Conservation (phyloP, 768 basidiomycete genomes). For the Xerocomus spinulosus region DNA sequence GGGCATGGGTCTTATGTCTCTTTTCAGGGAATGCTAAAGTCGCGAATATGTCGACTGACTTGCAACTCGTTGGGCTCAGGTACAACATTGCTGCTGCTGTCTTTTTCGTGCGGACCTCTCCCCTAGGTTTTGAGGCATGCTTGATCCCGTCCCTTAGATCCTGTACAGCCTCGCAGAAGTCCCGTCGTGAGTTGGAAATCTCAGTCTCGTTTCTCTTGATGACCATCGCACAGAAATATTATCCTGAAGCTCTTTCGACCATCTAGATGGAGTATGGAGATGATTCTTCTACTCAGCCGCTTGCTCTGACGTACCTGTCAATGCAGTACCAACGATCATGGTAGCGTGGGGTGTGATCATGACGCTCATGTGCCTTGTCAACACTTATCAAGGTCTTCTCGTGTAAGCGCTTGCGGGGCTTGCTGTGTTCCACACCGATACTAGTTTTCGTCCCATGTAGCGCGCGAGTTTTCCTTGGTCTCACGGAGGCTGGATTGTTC, state of each 20-base stretch:
- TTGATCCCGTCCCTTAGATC: conserved; percentile 17
- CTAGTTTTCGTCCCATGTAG: conserved; percentile 14
- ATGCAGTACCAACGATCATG: conserved; percentile 39
- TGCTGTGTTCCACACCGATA: not conserved
- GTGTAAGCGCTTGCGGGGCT: conserved; percentile 22
- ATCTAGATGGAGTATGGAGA: conserved; percentile 34
- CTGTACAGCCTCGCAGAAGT: conserved; percentile 37
- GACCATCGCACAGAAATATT: conserved; percentile 31
- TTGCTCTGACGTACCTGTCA: conserved; percentile 6
- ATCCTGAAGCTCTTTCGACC: conserved; percentile 33
- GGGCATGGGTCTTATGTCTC: not conserved
- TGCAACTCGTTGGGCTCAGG: conserved; percentile 30
- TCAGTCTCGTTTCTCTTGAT: not conserved
- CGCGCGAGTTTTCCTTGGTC: conserved; percentile 41
- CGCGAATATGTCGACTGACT: conserved; percentile 40
- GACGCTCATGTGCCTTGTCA: conserved; percentile 37
- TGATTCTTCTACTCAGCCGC: not conserved
- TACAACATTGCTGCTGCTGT: conserved; percentile 38
- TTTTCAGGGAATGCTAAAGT: conserved; percentile 39
- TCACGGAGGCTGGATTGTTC: conserved; percentile 45
- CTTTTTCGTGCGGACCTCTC: conserved; percentile 30
- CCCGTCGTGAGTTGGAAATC: conserved; percentile 31
- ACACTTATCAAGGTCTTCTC: conserved; percentile 28
- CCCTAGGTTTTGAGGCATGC: not conserved
- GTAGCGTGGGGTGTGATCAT: conserved; percentile 38